phyloP scores from a whole-genome alignment of 768 basidiomycete genomes.

The Pholiota conissans region DNA sequence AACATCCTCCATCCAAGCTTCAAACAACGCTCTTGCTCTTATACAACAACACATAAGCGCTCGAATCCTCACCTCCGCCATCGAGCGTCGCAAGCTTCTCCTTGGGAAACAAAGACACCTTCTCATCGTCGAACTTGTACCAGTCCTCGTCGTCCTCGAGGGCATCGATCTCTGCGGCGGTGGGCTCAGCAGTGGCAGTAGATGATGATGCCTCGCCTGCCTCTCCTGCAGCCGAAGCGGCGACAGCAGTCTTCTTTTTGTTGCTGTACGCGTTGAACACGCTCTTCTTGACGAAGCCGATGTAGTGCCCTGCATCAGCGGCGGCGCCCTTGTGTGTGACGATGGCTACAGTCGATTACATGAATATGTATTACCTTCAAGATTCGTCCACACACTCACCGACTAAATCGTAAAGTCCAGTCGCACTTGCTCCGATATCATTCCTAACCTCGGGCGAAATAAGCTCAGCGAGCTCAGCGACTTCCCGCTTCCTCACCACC shows the following conservation, averaged over 20 bases:
- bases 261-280: conserved; percentile 51
- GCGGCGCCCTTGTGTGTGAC: conserved; percentile 97
- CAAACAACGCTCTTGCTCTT: conserved; percentile 47
- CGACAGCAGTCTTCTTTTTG: conserved; percentile 3
- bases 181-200: conserved; percentile 15
- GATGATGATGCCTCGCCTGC: neutral
- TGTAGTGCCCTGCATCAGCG: conserved; percentile 95
- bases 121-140: conserved; percentile 98
- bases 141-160: conserved; percentile 75
- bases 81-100: conserved; percentile 85
- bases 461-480: conserved; percentile 60
- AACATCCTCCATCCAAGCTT: too few relatives aligned
- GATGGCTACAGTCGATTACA: conserved; percentile 55
- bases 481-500: conserved; percentile 64
- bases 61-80: conserved; percentile 90
- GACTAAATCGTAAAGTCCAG: conserved; percentile 88
- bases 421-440: conserved; percentile 74
- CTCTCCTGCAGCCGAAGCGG: neutral
- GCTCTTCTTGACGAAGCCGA: conserved; percentile 85
- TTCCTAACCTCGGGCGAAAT: conserved; percentile 60
- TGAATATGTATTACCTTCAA: too few relatives aligned
- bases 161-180: conserved; percentile 36
- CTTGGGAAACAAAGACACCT: conserved; percentile 81
- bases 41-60: conserved; percentile 89
- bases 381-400: conserved; percentile 50